Evolutionary conservation across 306 rosid genomes (phyloP).

Genomic region (Casuarina glauca): DNA sequence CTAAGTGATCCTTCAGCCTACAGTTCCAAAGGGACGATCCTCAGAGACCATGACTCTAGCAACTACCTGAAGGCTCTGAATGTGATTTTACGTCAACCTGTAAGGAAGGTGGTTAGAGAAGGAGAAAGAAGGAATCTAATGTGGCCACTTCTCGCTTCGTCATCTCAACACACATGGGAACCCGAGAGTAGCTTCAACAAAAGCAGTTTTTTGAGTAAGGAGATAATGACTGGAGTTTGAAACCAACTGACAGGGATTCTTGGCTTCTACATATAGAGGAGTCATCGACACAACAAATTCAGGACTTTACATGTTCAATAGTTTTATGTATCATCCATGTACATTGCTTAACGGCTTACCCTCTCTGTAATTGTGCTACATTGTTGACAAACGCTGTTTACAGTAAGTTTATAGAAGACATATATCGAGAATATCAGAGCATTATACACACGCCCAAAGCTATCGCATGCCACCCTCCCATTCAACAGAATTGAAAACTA

Average conservation of each 20-base stretch:
- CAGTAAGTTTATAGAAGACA: neutral
- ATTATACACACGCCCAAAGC: neutral
- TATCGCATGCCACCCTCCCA: neutral
- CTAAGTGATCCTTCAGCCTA: constrained; percentile 89
- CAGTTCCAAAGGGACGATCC: constrained; percentile 79
- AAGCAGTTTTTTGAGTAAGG: constrained; percentile 39
- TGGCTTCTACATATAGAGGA: neutral
- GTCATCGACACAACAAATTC: too few species aligned
- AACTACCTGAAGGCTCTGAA: constrained; percentile 77
- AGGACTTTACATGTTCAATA: neutral
- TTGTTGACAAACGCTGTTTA: neutral
- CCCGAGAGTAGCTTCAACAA: constrained; percentile 49
- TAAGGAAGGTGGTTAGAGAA: constrained; percentile 36
- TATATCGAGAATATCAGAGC: too few species aligned
- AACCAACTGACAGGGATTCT: neutral
- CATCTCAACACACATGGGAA: constrained; percentile 69
- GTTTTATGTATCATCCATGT: neutral
- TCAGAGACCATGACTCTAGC: constrained; percentile 87
- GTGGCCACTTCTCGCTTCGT: constrained; percentile 67
- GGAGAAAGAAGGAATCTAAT: constrained; percentile 45
- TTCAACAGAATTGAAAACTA: too few species aligned
- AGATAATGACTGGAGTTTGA: constrained; percentile 59
- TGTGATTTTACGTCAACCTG: constrained; percentile 49
- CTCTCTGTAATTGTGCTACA: constrained; percentile 18
- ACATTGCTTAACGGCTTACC: neutral